Conservation (phyloP, 1,284 basidiomycete species). For the Ceratobasidium sp. region DNA sequence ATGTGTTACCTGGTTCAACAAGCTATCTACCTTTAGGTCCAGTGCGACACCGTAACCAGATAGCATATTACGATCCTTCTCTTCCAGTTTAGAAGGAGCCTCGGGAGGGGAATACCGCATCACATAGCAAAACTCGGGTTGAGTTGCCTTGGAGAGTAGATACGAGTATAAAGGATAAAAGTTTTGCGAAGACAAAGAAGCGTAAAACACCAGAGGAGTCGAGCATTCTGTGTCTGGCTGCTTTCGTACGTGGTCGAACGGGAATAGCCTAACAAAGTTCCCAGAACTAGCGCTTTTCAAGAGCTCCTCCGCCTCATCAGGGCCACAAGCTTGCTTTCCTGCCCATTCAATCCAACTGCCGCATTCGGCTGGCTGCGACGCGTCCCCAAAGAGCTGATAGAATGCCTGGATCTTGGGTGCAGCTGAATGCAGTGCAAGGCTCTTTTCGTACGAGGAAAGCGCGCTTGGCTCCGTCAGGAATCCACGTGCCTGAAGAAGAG, state of each 20-base stretch:
- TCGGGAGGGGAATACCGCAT: constrained; percentile 69
- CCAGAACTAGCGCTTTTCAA: neutral
- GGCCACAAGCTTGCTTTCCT: constrained; percentile 76
- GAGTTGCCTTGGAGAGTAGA: constrained; percentile 55
- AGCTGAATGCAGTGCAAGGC: constrained; percentile 70
- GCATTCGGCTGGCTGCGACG: constrained; percentile 56
- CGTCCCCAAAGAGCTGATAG: constrained; percentile 57
- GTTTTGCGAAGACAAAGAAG: constrained; percentile 63
- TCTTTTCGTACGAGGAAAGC: constrained; percentile 63
- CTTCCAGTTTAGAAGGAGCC: constrained; percentile 36
- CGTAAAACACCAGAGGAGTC: constrained; percentile 74
- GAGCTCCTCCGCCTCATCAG: constrained; percentile 65
- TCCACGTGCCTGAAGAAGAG: constrained; percentile 58
- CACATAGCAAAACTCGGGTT: constrained; percentile 70
- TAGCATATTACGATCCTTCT: constrained; percentile 57
- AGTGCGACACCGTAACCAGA: constrained; percentile 91
- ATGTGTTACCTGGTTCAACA: neutral
- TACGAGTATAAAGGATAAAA: constrained; percentile 74
- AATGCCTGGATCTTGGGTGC: constrained; percentile 77
- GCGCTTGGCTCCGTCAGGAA: constrained; percentile 59
- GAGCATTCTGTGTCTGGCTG: constrained; percentile 54
- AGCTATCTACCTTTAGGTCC: constrained; percentile 70
- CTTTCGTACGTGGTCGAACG: constrained; percentile 76
- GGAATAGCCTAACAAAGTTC: constrained; percentile 52
- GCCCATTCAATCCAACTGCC: constrained; percentile 90